A percentile compares a stretch with the other conserved stretches of the same genome.
Evolutionary conservation across 495 filamentous ascomycete species (phyloP).

Genomic region (Alectoria sarmentosa): DNA sequence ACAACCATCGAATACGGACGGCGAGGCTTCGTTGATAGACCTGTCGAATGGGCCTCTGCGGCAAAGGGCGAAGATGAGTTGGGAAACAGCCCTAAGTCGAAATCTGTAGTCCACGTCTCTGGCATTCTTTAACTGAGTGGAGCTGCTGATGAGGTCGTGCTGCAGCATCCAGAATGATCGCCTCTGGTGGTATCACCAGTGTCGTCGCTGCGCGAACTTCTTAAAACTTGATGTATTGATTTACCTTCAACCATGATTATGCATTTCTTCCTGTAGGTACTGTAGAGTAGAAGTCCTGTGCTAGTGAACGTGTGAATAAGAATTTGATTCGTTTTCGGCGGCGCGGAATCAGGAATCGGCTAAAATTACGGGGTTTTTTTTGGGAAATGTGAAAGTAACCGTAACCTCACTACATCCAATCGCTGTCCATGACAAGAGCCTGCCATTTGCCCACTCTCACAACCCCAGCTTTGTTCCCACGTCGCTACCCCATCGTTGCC

Average conservation of each 20-base stretch:
- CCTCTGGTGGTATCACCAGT: not conserved
- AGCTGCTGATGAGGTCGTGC: not conserved
- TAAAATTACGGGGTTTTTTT: not conserved
- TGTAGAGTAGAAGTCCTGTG: too few relatives aligned
- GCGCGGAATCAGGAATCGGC: constrained; percentile 2
- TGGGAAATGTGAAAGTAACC: constrained; percentile 5
- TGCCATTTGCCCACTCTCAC: not conserved
- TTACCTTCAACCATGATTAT: not conserved
- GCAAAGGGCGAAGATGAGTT: not conserved
- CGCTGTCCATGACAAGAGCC: constrained; percentile 1
- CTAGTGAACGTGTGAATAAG: not conserved
- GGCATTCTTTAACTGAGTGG: not conserved
- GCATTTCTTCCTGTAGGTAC: too few relatives aligned
- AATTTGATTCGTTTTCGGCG: not conserved
- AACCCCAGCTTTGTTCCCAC: not conserved
- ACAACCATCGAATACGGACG: too few relatives aligned
- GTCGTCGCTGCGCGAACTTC: not conserved
- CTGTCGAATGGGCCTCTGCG: not conserved
- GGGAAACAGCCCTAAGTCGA: too few relatives aligned
- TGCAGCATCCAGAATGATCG: not conserved
- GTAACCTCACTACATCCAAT: constrained; percentile 6
- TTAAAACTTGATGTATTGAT: not conserved
- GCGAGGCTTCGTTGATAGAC: not conserved
- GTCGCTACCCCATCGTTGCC: not conserved
- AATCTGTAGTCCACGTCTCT: not conserved